These are phyloP conservation scores for Panellus pusillus DNA, from an alignment of 768 basidiomycete species.

Conservation along the genomic window DNA sequence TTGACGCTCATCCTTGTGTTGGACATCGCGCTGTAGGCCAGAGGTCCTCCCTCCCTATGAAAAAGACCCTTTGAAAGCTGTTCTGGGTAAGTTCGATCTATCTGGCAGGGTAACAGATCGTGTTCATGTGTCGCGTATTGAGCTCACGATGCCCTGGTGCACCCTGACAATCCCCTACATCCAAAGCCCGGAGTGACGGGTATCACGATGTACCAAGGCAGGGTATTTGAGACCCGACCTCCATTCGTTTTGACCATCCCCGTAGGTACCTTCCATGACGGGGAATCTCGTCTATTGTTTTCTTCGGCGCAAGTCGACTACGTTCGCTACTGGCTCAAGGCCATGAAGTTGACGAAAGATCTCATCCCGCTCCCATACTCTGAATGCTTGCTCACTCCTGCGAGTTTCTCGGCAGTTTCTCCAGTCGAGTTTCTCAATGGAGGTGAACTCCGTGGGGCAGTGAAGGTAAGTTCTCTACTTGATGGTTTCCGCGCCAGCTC, in stretches of 20 bases:
- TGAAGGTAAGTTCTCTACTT: conserved; percentile 49
- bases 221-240: conserved; percentile 6
- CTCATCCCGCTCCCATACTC: conserved; percentile 75
- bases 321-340: conserved; percentile 79
- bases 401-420: conserved; percentile 57
- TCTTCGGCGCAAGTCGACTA: conserved; percentile 87
- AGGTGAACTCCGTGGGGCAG: conserved; percentile 52
- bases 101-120: not conserved
- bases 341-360: conserved; percentile 63
- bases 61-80: conserved; percentile 62
- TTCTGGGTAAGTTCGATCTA: conserved; percentile 43
- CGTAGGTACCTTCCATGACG: conserved; percentile 64
- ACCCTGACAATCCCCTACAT: conserved; percentile 72
- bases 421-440: conserved; percentile 58
- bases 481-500: not conserved
- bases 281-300: conserved; percentile 78
- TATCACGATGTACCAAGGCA: conserved; percentile 71
- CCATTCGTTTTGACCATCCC: not conserved
- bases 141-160: conserved; percentile 68
- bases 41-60: conserved; percentile 57
- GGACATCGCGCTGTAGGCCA: conserved; percentile 42
- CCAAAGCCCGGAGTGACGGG: conserved; percentile 58
- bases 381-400: conserved; percentile 66
- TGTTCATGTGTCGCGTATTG: not conserved
- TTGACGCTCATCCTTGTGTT: too few species aligned